phyloP scores from a whole-genome alignment of 2,329 filamentous ascomycete genomes.

The Microcera coccophila region DNA sequence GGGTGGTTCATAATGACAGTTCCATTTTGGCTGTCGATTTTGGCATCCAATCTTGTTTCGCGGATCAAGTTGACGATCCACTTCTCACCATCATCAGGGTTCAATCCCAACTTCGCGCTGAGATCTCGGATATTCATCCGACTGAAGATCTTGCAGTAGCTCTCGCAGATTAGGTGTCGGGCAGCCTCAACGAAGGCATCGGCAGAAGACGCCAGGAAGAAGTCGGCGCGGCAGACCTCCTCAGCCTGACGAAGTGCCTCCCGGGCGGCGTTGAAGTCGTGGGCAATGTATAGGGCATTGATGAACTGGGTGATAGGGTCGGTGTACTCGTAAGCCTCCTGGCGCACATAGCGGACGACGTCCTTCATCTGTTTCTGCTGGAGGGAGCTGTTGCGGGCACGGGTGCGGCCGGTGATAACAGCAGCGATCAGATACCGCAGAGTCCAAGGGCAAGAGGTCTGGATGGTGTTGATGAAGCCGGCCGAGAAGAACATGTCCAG shows the following conservation, averaged over 20 bases:
- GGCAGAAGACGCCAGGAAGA: conserved; percentile 83
- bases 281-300: conserved; percentile 86
- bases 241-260: conserved; percentile 87
- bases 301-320: conserved; percentile 96
- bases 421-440: conserved; percentile 89
- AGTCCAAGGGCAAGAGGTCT: conserved; percentile 95
- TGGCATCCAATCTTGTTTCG: conserved; percentile 94
- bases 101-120: conserved; percentile 83
- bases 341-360: conserved; percentile 87
- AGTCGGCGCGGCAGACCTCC: conserved; percentile 86
- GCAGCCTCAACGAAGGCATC: conserved; percentile 92
- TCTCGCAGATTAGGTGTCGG: conserved; percentile 94
- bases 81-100: conserved; percentile 95
- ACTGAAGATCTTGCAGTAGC: conserved; percentile 99
- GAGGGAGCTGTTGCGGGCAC: conserved; percentile 72
- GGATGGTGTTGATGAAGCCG: conserved; percentile 98
- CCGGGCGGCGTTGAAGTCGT: conserved; percentile 84
- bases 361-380: conserved; percentile 99
- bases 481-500: conserved; percentile 97
- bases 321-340: conserved; percentile 96
- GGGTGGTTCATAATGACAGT: conserved; percentile 99
- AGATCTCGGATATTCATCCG: conserved; percentile 98
- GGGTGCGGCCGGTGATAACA: conserved; percentile 87
- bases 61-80: conserved; percentile 99
- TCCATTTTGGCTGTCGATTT: conserved; percentile 98